Conservation (phyloP, 768 basidiomycete species). For the Auricularia auricula-judae region DNA sequence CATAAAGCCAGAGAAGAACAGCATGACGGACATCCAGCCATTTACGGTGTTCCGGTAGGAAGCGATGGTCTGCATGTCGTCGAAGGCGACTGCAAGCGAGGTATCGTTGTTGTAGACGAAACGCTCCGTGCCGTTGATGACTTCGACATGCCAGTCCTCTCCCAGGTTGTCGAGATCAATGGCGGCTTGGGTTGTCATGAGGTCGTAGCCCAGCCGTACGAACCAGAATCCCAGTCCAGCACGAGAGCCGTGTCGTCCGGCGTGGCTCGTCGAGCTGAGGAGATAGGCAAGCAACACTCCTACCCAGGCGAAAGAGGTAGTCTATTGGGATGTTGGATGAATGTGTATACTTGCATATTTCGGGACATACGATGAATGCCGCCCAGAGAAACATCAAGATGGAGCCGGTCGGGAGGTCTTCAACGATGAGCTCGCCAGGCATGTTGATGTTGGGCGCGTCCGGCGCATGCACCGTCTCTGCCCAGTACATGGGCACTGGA, state of each 20-base stretch:
- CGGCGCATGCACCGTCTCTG: slow-evolving; percentile 2
- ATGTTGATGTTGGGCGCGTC: not conserved
- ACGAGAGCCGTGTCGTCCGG: slow-evolving; percentile 1
- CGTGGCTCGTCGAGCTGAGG: slow-evolving; percentile 3
- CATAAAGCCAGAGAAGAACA: not conserved
- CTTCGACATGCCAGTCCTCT: not conserved
- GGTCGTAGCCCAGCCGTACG: not conserved
- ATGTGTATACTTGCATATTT: not conserved
- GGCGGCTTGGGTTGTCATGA: not conserved
- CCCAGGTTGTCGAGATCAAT: not conserved
- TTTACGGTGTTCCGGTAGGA: not conserved
- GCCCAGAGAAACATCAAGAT: slow-evolving; percentile 2
- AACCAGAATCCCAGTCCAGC: slow-evolving; percentile 4
- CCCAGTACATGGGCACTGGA: slow-evolving; percentile 3
- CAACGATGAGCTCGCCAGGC: slow-evolving; percentile 2
- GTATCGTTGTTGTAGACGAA: not conserved
- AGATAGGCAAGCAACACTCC: slow-evolving; percentile 2
- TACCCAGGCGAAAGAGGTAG: slow-evolving; percentile 3
- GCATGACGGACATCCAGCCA: not conserved
- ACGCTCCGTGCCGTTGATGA: not conserved
- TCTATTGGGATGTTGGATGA: not conserved
- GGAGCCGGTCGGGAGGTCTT: slow-evolving; percentile 2
- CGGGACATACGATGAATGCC: not conserved
- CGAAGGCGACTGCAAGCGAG: not conserved
- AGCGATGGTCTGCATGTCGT: not conserved